These are phyloP conservation scores for Aspergillus uvarum DNA, from an alignment of 2,329 filamentous ascomycete species.

Conservation along the genomic window DNA sequence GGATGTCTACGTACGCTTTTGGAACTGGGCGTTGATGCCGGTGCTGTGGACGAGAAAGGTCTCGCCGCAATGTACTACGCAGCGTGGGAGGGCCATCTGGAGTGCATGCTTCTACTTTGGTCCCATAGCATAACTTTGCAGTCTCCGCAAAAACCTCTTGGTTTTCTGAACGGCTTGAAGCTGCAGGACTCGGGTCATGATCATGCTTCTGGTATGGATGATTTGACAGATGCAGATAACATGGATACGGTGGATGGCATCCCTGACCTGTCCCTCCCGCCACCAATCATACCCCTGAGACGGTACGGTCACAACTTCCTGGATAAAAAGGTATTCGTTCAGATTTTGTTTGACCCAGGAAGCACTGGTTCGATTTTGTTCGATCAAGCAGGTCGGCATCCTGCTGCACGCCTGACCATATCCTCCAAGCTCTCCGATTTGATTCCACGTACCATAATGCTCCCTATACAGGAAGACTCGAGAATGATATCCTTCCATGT, in stretches of 20 bases:
- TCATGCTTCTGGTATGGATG: constrained; percentile 29
- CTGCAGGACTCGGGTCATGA: constrained; percentile 28
- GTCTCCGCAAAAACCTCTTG: constrained; percentile 31
- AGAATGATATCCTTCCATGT: constrained; percentile 93
- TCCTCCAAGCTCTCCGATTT: constrained; percentile 95
- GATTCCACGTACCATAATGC: constrained; percentile 91
- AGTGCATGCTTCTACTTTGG: constrained; percentile 84
- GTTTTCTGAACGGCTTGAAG: constrained; percentile 36
- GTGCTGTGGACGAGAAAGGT: constrained; percentile 85
- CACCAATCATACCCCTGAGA: constrained; percentile 90
- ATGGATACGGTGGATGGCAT: constrained; percentile 79
- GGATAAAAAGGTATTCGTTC: constrained; percentile 93
- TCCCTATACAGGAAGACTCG: constrained; percentile 95
- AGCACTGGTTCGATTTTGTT: constrained; percentile 74
- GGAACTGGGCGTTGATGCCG: constrained; percentile 73
- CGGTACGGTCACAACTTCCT: constrained; percentile 98
- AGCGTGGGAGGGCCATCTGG: constrained; percentile 93
- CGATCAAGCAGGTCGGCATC: constrained; percentile 95
- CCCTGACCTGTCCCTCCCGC: constrained; percentile 84
- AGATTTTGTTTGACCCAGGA: constrained; percentile 80
- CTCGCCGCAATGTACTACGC: constrained; percentile 97
- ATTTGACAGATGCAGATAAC: constrained; percentile 55
- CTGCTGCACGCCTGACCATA: constrained; percentile 89
- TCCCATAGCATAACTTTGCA: constrained; percentile 31
- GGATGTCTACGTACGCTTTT: constrained; percentile 80